Evolutionary conservation across 495 filamentous ascomycete genomes (phyloP).

Genomic region (Penicillium silybi): DNA sequence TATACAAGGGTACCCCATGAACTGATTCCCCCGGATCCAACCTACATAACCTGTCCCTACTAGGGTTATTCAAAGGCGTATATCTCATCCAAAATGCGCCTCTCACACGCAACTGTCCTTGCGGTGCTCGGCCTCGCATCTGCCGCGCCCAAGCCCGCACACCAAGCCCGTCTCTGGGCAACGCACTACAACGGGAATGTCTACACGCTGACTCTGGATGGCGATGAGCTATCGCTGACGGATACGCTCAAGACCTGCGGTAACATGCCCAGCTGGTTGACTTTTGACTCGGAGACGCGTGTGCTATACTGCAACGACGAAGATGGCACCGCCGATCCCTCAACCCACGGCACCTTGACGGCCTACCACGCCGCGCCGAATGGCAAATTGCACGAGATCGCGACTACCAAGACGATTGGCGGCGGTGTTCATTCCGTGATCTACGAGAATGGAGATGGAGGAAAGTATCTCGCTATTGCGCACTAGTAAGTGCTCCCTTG

Average conservation of each 20-base stretch:
- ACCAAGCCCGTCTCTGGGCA: slow-evolving; percentile 44
- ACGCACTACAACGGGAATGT: slow-evolving; percentile 58
- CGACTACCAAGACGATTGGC: slow-evolving; percentile 22
- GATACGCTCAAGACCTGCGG: slow-evolving; percentile 43
- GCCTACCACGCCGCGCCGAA: slow-evolving; percentile 17
- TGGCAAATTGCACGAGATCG: slow-evolving; percentile 25
- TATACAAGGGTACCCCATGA: not conserved
- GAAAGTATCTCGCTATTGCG: slow-evolving; percentile 39
- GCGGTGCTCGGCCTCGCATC: not conserved
- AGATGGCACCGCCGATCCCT: slow-evolving; percentile 41
- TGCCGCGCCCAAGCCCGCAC: not conserved
- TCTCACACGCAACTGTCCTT: not conserved
- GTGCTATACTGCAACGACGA: slow-evolving; percentile 63
- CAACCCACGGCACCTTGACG: slow-evolving; percentile 28
- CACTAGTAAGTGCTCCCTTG: slow-evolving; percentile 38
- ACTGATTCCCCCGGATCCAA: not conserved
- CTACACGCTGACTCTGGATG: slow-evolving; percentile 48
- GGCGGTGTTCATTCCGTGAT: slow-evolving; percentile 41
- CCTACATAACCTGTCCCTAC: not conserved
- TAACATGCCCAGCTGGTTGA: slow-evolving; percentile 56
- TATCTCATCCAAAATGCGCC: not conserved
- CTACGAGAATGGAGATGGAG: slow-evolving; percentile 25
- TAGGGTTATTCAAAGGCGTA: not conserved
- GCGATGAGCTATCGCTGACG: slow-evolving; percentile 34
- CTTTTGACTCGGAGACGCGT: slow-evolving; percentile 47